phyloP scores from a whole-genome alignment of 2,329 filamentous ascomycete species.

The Cladophialophora yegresii region DNA sequence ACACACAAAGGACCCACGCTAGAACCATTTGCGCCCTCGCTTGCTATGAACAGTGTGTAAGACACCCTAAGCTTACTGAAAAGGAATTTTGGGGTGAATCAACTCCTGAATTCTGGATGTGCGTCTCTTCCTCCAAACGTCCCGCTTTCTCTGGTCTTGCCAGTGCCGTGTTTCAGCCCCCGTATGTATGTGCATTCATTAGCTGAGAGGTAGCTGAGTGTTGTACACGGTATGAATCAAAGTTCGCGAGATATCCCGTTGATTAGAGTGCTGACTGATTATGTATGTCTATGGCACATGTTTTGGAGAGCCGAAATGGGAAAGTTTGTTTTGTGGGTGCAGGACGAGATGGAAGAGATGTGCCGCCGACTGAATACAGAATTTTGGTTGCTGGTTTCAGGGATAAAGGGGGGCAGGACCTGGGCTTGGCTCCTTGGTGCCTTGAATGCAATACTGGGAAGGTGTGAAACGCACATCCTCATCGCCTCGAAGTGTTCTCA shows the following conservation, averaged over 20 bases:
- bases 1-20: not conserved
- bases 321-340: not conserved
- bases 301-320: not conserved
- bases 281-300: not conserved
- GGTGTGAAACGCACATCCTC: not conserved
- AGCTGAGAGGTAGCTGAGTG: not conserved
- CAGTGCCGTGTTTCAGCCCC: not conserved
- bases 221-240: conserved; percentile 3
- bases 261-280: not conserved
- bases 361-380: not conserved
- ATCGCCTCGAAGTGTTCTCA: not conserved
- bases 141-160: not conserved
- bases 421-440: no score
- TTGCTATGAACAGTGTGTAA: conserved; percentile 20
- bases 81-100: not conserved
- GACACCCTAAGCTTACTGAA: not conserved
- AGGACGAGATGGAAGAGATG: not conserved
- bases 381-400: not conserved
- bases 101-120: not conserved
- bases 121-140: not conserved
- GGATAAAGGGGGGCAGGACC: not conserved
- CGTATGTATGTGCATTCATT: conserved; percentile 5
- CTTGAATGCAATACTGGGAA: not conserved
- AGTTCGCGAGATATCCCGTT: conserved; percentile 1
- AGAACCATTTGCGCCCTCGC: conserved; percentile 17